Conservation (phyloP, 2,329 filamentous ascomycete genomes). For the Tolypocladium cylindrosporum region DNA sequence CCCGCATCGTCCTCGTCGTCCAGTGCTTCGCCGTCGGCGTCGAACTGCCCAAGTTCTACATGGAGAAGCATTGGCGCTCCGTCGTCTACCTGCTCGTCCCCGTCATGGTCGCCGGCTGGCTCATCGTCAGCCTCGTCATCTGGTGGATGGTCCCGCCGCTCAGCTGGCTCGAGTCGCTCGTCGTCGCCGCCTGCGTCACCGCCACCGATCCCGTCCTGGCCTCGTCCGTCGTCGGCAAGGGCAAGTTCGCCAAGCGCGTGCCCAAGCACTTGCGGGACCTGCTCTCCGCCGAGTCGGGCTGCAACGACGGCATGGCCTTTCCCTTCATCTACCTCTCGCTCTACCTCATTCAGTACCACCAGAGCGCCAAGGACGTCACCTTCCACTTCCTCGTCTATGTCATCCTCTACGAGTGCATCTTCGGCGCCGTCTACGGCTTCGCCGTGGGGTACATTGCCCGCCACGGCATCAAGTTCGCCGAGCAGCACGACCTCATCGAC, state of each 20-base stretch:
- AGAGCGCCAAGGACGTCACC: conserved; percentile 56
- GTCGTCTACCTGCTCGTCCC: conserved; percentile 81
- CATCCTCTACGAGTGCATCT: conserved; percentile 90
- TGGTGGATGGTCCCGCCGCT: conserved; percentile 80
- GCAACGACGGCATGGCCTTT: conserved; percentile 99
- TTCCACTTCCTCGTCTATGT: conserved; percentile 85
- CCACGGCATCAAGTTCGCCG: conserved; percentile 80
- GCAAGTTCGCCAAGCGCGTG: conserved; percentile 95
- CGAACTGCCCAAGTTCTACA: conserved; percentile 86
- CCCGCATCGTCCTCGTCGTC: conserved; percentile 78
- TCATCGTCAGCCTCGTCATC: conserved; percentile 84
- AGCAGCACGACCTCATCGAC: conserved; percentile 79
- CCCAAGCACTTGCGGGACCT: conserved; percentile 95
- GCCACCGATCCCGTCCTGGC: conserved; percentile 95
- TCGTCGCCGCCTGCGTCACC: conserved; percentile 85
- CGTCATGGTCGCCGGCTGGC: conserved; percentile 96
- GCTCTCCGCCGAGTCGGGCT: conserved; percentile 91
- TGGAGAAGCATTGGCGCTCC: conserved; percentile 96
- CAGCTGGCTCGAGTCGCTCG: conserved; percentile 82
- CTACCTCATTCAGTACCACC: conserved; percentile 78
- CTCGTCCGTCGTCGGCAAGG: conserved; percentile 96
- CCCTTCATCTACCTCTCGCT: conserved; percentile 91
- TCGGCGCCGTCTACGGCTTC: conserved; percentile 85
- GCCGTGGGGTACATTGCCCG: conserved; percentile 79
- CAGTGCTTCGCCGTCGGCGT: conserved; percentile 90